Evolutionary conservation across 768 basidiomycete species (phyloP), one percentile per base, ranked within the genome.

Genomic region (Solioccasus polychromus): DNA sequence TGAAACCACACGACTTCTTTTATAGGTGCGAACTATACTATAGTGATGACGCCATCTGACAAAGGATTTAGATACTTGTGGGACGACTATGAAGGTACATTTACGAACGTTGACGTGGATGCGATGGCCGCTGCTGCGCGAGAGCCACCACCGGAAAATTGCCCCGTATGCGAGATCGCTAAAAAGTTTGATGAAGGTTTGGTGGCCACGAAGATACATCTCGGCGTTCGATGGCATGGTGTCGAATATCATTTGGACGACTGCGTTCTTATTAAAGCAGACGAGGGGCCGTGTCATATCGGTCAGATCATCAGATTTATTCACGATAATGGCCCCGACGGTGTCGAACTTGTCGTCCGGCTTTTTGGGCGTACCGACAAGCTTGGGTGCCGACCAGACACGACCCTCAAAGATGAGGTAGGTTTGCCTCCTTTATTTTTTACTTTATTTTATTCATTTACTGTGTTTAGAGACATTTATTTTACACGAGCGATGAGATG

Each of bases 241-340:
- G 52, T 67, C 2, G 63, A 63, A 0, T 89, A 82, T 50, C 88
- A 91, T 43, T 39, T 68, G 0, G 63, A 79, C 34, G 88, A 90
- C 29, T 86, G 77, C 49, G 77, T 79, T 5, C 66, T 82, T 5
- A 75, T 82, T 56, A 70, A 60, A 34, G 54, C 74, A 0, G 61
- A 69, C 0, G 50, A 68, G 1, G 82, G 82, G 0, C 76, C 79
- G 1, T 82, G 77, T 4, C 54, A 74, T 22, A 75, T 88, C 37
- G 87, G 77, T 1, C 76, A 79, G 29, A 70, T 88, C 48, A 54
- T 55, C 1, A 45, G 55, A 6, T 57, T 80, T 44, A 52, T 42
- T 40, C 63, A 54, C 32, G 44, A 46, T 24, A 44, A 49, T 29
- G 43, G 36, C n/a, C 36, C 54, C 37, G 43, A 42, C 18, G 41